Conservation (phyloP, 345 rosid species). For the Populus deltoides region DNA sequence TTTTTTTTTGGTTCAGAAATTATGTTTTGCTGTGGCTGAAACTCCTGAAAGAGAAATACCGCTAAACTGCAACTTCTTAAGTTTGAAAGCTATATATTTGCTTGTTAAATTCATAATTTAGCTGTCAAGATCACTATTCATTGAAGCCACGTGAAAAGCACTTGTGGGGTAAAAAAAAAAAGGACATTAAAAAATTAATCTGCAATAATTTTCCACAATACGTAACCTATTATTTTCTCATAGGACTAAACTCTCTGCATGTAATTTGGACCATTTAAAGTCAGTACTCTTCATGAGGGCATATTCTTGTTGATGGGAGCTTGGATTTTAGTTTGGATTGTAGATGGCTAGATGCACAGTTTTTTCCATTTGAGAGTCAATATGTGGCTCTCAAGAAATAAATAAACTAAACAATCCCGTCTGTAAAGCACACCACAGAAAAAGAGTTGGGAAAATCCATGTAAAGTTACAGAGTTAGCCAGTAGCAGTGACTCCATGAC, state of each 20-base stretch:
- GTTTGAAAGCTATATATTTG: background rate
- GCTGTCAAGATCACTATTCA: background rate
- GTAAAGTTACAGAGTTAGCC: conserved; percentile 31
- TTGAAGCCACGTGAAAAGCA: conserved; percentile 44
- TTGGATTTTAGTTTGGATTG: background rate
- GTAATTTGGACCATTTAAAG: background rate
- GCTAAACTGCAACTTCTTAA: background rate
- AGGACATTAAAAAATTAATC: background rate
- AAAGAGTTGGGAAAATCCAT: conserved; percentile 20
- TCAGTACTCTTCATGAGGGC: background rate
- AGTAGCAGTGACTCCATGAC: background rate
- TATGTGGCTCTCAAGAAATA: background rate
- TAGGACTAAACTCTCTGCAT: background rate
- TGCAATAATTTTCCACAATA: background rate
- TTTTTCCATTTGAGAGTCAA: background rate
- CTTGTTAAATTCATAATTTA: background rate
- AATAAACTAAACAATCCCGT: background rate
- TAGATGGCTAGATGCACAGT: background rate
- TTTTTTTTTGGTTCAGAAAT: background rate
- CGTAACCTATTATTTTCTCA: background rate
- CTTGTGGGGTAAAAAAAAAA: conserved; percentile 10
- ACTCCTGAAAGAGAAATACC: background rate
- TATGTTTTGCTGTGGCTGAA: background rate
- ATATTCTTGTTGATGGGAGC: background rate
- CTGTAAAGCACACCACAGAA: background rate